phyloP scores from a whole-genome alignment of 768 basidiomycete genomes.

The Rhodotorula graminis region DNA sequence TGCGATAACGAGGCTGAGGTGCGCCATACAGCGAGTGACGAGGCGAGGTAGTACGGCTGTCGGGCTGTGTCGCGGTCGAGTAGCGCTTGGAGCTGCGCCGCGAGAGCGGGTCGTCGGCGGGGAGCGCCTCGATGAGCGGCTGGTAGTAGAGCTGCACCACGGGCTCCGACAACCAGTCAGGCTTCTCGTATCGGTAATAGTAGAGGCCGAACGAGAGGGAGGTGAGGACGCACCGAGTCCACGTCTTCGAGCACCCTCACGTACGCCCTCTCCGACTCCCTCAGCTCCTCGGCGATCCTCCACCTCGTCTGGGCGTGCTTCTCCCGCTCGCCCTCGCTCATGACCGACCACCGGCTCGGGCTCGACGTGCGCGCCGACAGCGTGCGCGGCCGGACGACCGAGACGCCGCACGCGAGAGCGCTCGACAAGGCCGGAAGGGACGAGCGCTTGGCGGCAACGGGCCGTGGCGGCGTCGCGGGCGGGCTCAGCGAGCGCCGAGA shows the following conservation, averaged over 20 bases:
- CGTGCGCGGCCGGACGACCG: background rate
- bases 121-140: slow-evolving; percentile 21
- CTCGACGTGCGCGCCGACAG: background rate
- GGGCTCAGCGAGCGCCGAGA: background rate
- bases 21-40: background rate
- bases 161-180: background rate
- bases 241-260: slow-evolving; percentile 37
- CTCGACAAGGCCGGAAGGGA: background rate
- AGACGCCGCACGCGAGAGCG: background rate
- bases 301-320: slow-evolving; percentile 28
- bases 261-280: slow-evolving; percentile 40
- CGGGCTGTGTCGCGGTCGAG: background rate
- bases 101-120: slow-evolving; percentile 5
- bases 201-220: background rate
- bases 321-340: background rate
- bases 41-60: background rate
- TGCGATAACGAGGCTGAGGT: background rate
- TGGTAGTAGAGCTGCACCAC: slow-evolving; percentile 32
- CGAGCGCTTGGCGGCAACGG: background rate
- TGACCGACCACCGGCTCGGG: background rate
- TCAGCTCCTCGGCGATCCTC: slow-evolving; percentile 38
- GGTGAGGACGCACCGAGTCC: slow-evolving; percentile 16
- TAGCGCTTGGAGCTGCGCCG: slow-evolving; percentile 9
- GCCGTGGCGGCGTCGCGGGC: background rate
- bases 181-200: no score